These are phyloP conservation scores for Pogostemon cablin DNA, from an alignment of 257 asterid genomes.

Conservation along the genomic window DNA sequence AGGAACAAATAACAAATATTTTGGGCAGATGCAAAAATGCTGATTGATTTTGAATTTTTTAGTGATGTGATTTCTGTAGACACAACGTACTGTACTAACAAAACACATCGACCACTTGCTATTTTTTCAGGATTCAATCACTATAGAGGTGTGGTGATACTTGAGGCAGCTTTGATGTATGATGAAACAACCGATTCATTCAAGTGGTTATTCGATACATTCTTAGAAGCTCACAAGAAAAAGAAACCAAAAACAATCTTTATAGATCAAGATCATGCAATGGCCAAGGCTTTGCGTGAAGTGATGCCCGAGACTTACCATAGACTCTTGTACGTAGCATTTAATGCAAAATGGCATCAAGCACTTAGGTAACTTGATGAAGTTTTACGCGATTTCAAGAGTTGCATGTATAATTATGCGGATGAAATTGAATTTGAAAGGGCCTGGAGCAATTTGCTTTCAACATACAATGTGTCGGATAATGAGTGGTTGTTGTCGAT, in stretches of 20 bases:
- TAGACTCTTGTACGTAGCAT: background rate
- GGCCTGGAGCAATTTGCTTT: background rate
- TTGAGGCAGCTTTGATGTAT: background rate
- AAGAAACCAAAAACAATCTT: background rate
- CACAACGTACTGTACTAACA: background rate
- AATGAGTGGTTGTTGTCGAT: background rate
- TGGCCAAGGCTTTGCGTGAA: background rate
- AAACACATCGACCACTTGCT: background rate
- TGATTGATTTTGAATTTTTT: background rate
- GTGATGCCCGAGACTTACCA: background rate
- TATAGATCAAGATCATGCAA: background rate
- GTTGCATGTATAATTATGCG: background rate
- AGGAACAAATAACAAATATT: background rate
- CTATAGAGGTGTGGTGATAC: background rate
- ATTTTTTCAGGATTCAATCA: background rate
- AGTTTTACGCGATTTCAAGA: background rate
- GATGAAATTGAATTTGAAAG: too few species aligned
- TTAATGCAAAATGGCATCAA: background rate
- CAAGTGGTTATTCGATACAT: background rate
- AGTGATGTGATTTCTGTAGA: background rate
- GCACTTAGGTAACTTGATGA: background rate
- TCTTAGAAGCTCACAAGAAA: background rate
- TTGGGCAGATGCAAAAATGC: background rate
- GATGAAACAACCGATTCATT: background rate
- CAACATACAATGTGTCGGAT: background rate